Conservation (phyloP, 106 monocot genomes). For the Allium cepa region DNA sequence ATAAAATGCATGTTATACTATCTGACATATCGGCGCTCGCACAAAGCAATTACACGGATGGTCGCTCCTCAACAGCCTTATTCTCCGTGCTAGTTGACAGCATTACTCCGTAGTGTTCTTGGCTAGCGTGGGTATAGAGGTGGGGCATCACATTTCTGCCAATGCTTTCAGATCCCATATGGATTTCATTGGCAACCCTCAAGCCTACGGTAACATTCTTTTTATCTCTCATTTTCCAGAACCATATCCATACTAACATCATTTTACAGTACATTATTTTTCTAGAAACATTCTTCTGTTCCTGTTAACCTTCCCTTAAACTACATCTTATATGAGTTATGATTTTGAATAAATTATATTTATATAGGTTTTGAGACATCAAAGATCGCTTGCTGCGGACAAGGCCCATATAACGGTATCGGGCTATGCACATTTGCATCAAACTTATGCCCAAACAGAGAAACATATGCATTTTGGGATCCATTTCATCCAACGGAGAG, state of each 20-base stretch:
- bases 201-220: constrained; percentile 28
- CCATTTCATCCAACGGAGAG: constrained; percentile 68
- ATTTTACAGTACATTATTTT: background rate
- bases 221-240: background rate
- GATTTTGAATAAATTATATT: background rate
- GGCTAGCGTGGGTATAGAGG: too few species aligned
- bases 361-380: constrained; percentile 63
- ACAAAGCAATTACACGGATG: too few species aligned
- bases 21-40: too few species aligned
- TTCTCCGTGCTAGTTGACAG: too few species aligned
- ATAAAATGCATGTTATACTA: too few species aligned
- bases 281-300: background rate
- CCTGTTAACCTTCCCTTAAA: background rate
- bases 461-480: constrained; percentile 73
- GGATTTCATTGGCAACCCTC: constrained; percentile 43
- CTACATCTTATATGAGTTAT: background rate
- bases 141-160: too few species aligned
- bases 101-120: too few species aligned
- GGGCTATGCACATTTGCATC: constrained; percentile 64
- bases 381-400: constrained; percentile 74
- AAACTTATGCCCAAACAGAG: constrained; percentile 57
- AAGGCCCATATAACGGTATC: constrained; percentile 81
- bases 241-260: background rate
- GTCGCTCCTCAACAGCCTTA: too few species aligned
- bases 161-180: constrained; percentile 43